phyloP scores from a whole-genome alignment of 2,329 filamentous ascomycete genomes.

The Capronia americana region DNA sequence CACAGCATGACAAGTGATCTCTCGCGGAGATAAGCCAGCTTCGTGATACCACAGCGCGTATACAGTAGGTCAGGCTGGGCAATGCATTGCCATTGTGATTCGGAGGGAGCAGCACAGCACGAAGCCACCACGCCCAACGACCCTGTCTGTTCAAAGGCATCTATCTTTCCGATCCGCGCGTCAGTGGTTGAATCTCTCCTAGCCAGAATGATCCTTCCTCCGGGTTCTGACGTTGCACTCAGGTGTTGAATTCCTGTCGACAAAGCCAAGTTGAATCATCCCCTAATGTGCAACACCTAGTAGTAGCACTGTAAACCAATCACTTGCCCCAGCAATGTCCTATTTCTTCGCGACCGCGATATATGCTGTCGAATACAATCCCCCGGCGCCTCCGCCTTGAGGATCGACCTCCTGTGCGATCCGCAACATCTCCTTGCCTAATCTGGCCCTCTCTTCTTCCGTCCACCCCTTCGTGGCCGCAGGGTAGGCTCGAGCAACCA shows the following conservation, averaged over 20 bases:
- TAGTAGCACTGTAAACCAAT: background rate
- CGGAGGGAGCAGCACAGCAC: too few species aligned
- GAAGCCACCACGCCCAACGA: background rate
- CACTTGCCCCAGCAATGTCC: background rate
- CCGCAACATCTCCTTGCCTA: conserved; percentile 16
- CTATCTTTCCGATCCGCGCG: background rate
- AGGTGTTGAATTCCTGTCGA: background rate
- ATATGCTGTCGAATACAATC: conserved; percentile 8
- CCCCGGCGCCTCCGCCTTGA: background rate
- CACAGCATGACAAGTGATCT: background rate
- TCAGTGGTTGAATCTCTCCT: background rate
- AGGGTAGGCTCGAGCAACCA: conserved; percentile 12
- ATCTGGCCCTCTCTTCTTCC: conserved; percentile 13
- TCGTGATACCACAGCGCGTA: background rate
- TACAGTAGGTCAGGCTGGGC: background rate
- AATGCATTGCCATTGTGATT: background rate
- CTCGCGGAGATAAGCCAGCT: background rate
- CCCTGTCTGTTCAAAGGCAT: background rate
- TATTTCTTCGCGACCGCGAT: conserved; percentile 21
- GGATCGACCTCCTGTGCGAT: conserved; percentile 8
- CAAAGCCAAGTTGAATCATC: background rate
- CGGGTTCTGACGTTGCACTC: background rate
- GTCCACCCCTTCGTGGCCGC: conserved; percentile 18
- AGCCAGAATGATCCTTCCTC: background rate
- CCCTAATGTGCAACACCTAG: background rate